Conservation (phyloP, 306 rosid genomes). For the Oxytropis ochrocephala region DNA sequence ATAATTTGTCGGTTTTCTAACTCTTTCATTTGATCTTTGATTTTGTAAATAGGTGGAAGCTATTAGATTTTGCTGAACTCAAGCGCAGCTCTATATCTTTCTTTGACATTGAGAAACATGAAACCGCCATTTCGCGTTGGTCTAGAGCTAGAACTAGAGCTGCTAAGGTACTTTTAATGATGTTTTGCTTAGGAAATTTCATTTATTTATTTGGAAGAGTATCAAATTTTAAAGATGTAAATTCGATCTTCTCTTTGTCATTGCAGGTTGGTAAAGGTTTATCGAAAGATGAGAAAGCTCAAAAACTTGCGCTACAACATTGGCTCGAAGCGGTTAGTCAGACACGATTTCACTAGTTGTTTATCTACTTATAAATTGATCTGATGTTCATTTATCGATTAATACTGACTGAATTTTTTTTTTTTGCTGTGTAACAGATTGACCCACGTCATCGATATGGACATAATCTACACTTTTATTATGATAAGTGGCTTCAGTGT, state of each 20-base stretch:
- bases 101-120: constrained; percentile 92
- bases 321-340: constrained; percentile 98
- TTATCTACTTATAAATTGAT: neutral
- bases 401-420: constrained; percentile 17
- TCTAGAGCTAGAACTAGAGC: constrained; percentile 98
- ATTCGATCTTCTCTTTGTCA: constrained; percentile 12
- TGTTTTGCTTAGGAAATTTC: neutral
- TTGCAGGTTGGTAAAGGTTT: constrained; percentile 97
- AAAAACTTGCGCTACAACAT: constrained; percentile 91
- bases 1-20: neutral
- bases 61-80: constrained; percentile 90
- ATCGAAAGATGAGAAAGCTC: constrained; percentile 86
- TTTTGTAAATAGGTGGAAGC: constrained; percentile 77
- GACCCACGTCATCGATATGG: constrained; percentile 99
- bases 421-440: constrained; percentile 45
- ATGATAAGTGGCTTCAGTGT: constrained; percentile 80
- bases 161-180: constrained; percentile 62
- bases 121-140: constrained; percentile 96
- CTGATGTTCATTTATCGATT: constrained; percentile 4
- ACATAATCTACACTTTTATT: constrained; percentile 89
- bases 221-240: neutral
- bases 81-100: constrained; percentile 91
- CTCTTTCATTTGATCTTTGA: constrained; percentile 19
- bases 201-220: no score
- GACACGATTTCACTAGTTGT: neutral